Conservation (phyloP, 768 basidiomycete species). For the Auricularia heimuer region DNA sequence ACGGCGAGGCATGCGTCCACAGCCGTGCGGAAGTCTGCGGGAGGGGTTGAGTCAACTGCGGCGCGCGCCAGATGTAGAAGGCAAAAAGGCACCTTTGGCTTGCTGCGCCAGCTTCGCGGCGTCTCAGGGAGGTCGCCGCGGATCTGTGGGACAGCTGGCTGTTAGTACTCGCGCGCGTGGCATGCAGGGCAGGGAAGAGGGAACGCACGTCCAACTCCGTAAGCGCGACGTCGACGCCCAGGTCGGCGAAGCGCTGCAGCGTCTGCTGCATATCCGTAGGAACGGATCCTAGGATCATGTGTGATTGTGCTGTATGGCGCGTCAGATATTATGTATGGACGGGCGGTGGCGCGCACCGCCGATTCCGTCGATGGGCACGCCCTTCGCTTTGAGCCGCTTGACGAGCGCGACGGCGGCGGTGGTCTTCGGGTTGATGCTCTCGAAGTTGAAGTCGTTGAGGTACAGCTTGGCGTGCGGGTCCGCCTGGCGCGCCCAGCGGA, state of each 20-base stretch:
- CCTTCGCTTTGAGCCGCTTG: slow-evolving; percentile 3
- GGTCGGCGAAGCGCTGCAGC: slow-evolving; percentile 4
- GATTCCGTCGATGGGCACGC: slow-evolving; percentile 9
- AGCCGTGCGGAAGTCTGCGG: not conserved
- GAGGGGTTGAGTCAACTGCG: not conserved
- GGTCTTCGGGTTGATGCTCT: slow-evolving; percentile 4
- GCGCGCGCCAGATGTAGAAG: too few species aligned
- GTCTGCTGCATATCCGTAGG: not conserved
- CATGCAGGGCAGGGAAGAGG: not conserved
- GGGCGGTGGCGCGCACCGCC: not conserved
- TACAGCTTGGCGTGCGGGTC: slow-evolving; percentile 4
- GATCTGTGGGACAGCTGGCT: not conserved
- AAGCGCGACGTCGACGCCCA: slow-evolving; percentile 9
- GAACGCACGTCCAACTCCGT: slow-evolving; percentile 8
- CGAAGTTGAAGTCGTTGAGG: slow-evolving; percentile 6
- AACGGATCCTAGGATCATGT: slow-evolving; percentile 1
- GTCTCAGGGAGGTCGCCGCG: not conserved
- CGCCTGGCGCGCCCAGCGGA: slow-evolving; percentile 5
- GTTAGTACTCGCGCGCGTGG: not conserved
- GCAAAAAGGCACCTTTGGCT: not conserved
- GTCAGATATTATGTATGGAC: not conserved
- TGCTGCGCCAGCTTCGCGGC: not conserved
- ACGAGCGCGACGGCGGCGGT: slow-evolving; percentile 5
- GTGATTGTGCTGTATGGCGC: not conserved
- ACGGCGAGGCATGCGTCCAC: not conserved